These are phyloP conservation scores for Apiospora pterosperma DNA, from an alignment of 2,329 filamentous ascomycete species.

Conservation along the genomic window DNA sequence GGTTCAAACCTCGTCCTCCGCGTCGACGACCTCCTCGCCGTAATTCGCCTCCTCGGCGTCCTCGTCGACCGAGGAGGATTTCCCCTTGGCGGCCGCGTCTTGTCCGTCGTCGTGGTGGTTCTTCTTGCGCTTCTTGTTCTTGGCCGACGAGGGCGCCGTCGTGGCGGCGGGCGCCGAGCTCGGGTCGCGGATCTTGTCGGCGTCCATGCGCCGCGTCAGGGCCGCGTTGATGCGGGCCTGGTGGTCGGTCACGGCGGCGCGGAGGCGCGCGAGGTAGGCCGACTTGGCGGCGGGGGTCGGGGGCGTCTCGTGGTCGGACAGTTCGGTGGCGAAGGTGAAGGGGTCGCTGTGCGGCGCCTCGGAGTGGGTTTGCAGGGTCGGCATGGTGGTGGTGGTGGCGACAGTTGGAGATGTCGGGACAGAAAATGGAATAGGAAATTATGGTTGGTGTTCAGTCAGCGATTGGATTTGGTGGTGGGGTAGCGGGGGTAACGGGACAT, in stretches of 20 bases:
- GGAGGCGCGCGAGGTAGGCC: constrained; percentile 57
- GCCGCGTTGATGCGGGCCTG: constrained; percentile 68
- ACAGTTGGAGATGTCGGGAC: too few species aligned
- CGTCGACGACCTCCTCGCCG: constrained; percentile 74
- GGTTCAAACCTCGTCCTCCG: constrained; percentile 37
- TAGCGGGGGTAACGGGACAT: too few species aligned
- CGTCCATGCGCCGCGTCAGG: constrained; percentile 71
- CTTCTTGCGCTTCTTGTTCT: constrained; percentile 26
- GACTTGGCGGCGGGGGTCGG: constrained; percentile 41
- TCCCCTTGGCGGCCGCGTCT: neutral
- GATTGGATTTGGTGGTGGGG: too few species aligned
- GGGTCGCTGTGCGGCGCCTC: neutral
- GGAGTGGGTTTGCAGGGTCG: neutral
- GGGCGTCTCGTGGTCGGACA: neutral
- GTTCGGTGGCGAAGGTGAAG: neutral
- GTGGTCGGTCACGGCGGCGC: constrained; percentile 51
- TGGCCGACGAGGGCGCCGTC: neutral
- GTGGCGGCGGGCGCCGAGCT: constrained; percentile 15
- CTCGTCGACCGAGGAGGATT: constrained; percentile 39
- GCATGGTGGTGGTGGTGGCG: neutral
- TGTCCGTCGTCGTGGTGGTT: constrained; percentile 21
- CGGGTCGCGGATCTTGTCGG: constrained; percentile 57
- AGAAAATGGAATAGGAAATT: too few species aligned
- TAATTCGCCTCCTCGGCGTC: constrained; percentile 71
- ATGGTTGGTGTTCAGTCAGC: too few species aligned